Evolutionary conservation across 345 rosid species (phyloP).

Genomic region (Melastoma malabathricum): DNA sequence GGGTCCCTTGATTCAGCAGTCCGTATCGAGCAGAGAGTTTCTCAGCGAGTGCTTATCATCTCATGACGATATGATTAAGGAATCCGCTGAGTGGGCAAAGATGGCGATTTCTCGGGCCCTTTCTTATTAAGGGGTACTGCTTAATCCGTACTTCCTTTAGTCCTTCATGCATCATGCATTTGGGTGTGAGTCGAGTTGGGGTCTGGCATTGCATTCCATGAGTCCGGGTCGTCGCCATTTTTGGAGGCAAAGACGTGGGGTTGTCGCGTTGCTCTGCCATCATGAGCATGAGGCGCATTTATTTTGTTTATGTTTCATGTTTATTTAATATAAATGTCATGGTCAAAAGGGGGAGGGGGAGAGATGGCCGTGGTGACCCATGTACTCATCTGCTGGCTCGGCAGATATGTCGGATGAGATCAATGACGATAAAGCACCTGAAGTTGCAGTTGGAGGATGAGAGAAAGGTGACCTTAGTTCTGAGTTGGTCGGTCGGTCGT

Average conservation of each 20-base stretch:
- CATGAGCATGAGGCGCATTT: constrained; percentile 9
- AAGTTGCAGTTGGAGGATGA: constrained; percentile 11
- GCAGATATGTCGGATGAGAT: constrained; percentile 13
- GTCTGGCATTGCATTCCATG: constrained; percentile 25
- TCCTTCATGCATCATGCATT: constrained; percentile 48
- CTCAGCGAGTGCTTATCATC: constrained; percentile 41
- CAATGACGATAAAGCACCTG: constrained; percentile 6
- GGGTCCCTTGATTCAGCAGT: constrained; percentile 43
- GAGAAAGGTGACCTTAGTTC: neutral
- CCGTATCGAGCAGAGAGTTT: constrained; percentile 39
- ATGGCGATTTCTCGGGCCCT: constrained; percentile 43
- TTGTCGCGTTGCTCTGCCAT: constrained; percentile 2
- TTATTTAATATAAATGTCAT: constrained; percentile 8
- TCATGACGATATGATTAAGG: constrained; percentile 44
- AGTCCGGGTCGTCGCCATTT: constrained; percentile 34
- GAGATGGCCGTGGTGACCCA: constrained; percentile 19
- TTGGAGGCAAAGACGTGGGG: constrained; percentile 11
- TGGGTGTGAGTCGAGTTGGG: constrained; percentile 30
- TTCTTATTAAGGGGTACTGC: constrained; percentile 27
- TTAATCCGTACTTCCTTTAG: constrained; percentile 19
- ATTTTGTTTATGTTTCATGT: constrained; percentile 4
- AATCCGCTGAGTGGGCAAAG: constrained; percentile 61
- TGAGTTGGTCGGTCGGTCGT: too few relatives aligned
- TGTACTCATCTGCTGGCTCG: constrained; percentile 18
- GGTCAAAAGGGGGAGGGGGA: constrained; percentile 3